These are phyloP conservation scores for Cephaloascus albidus DNA, from an alignment of 805 yeast species.

Conservation along the genomic window DNA sequence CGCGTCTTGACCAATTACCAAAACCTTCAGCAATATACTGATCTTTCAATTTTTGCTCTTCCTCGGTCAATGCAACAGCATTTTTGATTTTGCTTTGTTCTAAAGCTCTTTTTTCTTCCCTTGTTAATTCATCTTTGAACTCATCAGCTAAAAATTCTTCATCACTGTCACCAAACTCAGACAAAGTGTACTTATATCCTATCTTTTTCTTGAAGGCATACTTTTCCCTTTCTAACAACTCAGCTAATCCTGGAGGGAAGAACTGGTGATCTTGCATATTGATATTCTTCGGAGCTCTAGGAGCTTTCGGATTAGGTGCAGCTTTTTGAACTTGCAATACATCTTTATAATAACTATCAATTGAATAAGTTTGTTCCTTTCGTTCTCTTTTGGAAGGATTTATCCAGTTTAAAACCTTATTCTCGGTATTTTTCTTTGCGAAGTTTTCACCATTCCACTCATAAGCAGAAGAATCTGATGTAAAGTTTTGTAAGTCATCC, in stretches of 20 bases:
- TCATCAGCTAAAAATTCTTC: slow-evolving; percentile 41
- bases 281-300: slow-evolving; percentile 56
- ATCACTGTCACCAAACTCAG: slow-evolving; percentile 53
- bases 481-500: slow-evolving; percentile 88
- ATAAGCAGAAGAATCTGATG: slow-evolving; percentile 82
- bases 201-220: slow-evolving; percentile 51
- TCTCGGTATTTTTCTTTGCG: slow-evolving; percentile 42
- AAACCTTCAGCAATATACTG: slow-evolving; percentile 47
- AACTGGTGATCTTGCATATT: slow-evolving; percentile 70
- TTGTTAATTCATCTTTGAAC: slow-evolving; percentile 18
- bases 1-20: slow-evolving; percentile 64
- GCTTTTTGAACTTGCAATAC: slow-evolving; percentile 36
- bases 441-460: slow-evolving; percentile 94
- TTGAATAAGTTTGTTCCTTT: slow-evolving; percentile 69
- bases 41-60: slow-evolving; percentile 47
- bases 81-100: slow-evolving; percentile 49
- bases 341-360: slow-evolving; percentile 70
- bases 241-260: slow-evolving; percentile 45
- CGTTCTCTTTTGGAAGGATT: slow-evolving; percentile 71
- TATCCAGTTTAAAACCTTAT: slow-evolving; percentile 46
- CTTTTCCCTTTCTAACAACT: slow-evolving; percentile 55
- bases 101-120: slow-evolving; percentile 26
- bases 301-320: slow-evolving; percentile 29
- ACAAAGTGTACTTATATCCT: slow-evolving; percentile 46
- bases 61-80: slow-evolving; percentile 53